phyloP scores from a whole-genome alignment of 306 rosid species.

The Luffa aegyptiaca region DNA sequence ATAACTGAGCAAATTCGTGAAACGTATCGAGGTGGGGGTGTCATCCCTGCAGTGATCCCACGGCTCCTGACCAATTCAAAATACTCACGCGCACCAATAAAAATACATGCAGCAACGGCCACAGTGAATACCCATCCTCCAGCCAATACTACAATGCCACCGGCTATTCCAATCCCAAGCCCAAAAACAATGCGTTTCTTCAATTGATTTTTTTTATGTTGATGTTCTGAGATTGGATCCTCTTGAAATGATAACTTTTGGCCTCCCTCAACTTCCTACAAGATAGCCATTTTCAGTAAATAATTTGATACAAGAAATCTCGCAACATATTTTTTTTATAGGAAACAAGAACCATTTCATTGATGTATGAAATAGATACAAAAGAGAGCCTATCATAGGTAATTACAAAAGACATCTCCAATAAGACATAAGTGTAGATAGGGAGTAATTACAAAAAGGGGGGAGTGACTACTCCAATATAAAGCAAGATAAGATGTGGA shows the following conservation, averaged over 20 bases:
- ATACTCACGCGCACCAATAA: conserved; percentile 76
- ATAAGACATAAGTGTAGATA: too few species aligned
- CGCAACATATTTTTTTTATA: too few species aligned
- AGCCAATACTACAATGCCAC: conserved; percentile 64
- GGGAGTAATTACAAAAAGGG: too few species aligned
- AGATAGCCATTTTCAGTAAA: conserved; percentile 14
- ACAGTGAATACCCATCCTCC: conserved; percentile 83
- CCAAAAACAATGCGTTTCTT: conserved; percentile 69
- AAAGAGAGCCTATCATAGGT: too few species aligned
- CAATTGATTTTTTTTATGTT: conserved; percentile 45
- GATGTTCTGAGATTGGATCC: conserved; percentile 29
- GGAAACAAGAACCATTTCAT: too few species aligned
- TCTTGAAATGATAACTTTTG: conserved; percentile 8
- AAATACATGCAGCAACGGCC: conserved; percentile 58
- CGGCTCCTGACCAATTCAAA: conserved; percentile 78
- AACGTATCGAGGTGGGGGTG: conserved; percentile 90
- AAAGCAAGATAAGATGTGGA: too few species aligned
- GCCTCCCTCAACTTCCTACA: conserved; percentile 30
- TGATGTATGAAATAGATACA: too few species aligned
- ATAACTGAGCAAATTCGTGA: conserved; percentile 78
- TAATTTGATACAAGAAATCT: conserved; percentile 6
- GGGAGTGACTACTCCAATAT: too few species aligned
- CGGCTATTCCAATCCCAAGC: conserved; percentile 73
- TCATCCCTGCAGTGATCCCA: conserved; percentile 87
- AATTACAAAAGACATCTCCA: too few species aligned